phyloP scores from a whole-genome alignment of 257 asterid species.

The Primulina huaijiensis region DNA sequence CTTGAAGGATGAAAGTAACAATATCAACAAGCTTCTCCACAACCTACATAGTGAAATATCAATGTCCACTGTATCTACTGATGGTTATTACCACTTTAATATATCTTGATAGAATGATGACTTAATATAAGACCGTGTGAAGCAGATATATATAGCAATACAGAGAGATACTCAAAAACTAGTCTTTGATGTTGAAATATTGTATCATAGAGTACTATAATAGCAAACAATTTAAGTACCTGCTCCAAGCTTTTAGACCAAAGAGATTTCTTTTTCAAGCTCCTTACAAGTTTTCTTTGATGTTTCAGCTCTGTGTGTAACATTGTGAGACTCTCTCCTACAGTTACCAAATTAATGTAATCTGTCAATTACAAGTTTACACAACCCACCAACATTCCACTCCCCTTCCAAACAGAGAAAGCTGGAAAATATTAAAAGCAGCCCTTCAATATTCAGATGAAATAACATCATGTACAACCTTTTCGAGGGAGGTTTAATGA shows the following conservation, averaged over 20 bases:
- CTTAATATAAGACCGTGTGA: neutral
- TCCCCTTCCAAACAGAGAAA: slow-evolving; percentile 13
- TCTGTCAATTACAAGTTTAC: slow-evolving; percentile 13
- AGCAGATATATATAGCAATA: neutral
- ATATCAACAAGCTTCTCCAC: slow-evolving; percentile 97
- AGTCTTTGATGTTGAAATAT: neutral
- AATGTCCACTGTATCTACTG: neutral
- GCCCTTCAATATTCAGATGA: slow-evolving; percentile 3
- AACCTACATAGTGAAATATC: slow-evolving; percentile 39
- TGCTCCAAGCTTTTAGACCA: slow-evolving; percentile 96
- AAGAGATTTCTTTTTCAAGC: slow-evolving; percentile 92
- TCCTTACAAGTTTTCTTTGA: slow-evolving; percentile 80
- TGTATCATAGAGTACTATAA: neutral
- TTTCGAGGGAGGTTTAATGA: slow-evolving; percentile 83
- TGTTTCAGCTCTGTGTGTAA: slow-evolving; percentile 85
- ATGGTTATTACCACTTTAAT: neutral
- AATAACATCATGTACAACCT: slow-evolving; percentile 49
- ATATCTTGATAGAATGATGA: slow-evolving; percentile 8
- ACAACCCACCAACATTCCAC: neutral
- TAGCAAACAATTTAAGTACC: slow-evolving; percentile 44
- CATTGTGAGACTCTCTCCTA: slow-evolving; percentile 83
- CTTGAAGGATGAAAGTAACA: slow-evolving; percentile 83
- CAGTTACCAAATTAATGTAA: slow-evolving; percentile 21
- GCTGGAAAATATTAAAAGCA: slow-evolving; percentile 9
- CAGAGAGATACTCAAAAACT: neutral